Evolutionary conservation across 495 filamentous ascomycete species (phyloP).

Genomic region (Penicillium goetzii): DNA sequence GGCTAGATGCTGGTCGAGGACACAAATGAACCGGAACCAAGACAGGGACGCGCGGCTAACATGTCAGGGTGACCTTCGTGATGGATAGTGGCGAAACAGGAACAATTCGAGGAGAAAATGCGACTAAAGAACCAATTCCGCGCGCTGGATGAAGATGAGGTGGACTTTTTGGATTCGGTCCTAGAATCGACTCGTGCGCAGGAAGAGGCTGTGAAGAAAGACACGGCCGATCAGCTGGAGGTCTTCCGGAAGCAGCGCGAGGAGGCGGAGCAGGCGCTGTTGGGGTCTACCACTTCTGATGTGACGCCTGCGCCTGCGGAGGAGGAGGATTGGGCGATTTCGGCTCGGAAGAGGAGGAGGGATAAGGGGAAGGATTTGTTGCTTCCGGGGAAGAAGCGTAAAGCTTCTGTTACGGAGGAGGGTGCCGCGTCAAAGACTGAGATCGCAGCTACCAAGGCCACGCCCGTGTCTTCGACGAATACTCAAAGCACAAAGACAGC

Average conservation of each 20-base stretch:
- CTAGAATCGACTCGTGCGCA: conserved; percentile 68
- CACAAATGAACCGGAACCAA: neutral
- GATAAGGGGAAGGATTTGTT: conserved; percentile 56
- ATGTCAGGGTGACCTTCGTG: conserved; percentile 52
- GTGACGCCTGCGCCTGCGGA: conserved; percentile 38
- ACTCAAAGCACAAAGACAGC: neutral
- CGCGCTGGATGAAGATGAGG: conserved; percentile 88
- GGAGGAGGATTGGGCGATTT: conserved; percentile 59
- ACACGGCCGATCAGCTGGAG: conserved; percentile 74
- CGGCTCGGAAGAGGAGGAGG: conserved; percentile 62
- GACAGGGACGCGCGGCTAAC: conserved; percentile 44
- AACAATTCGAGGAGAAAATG: conserved; percentile 90
- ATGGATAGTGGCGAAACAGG: conserved; percentile 82
- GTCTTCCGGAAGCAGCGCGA: conserved; percentile 71
- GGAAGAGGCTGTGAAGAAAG: conserved; percentile 72
- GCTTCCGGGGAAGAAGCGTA: conserved; percentile 63
- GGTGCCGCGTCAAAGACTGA: conserved; percentile 1
- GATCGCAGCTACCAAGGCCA: neutral
- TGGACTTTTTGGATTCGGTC: conserved; percentile 86
- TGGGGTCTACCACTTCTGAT: conserved; percentile 44
- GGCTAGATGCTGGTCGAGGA: neutral
- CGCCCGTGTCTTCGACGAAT: neutral
- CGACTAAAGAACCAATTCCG: conserved; percentile 93
- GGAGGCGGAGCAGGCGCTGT: conserved; percentile 59
- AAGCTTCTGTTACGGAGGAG: conserved; percentile 37